phyloP scores from a whole-genome alignment of 805 yeast species.

The Starmerella bacillaris region DNA sequence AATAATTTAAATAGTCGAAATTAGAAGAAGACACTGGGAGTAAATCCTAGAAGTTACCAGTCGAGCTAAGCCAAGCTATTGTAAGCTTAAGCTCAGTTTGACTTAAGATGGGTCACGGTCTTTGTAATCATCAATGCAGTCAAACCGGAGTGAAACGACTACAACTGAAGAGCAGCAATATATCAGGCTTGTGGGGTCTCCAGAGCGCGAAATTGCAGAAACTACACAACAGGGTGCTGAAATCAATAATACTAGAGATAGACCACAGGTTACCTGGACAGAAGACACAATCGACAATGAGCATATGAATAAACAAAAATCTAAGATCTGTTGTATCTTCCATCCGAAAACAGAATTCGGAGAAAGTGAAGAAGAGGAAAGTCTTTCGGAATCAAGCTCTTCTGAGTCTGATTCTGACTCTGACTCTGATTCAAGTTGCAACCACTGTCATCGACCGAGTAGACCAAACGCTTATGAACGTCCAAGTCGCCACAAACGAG shows the following conservation, averaged over 20 bases:
- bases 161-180: too few relatives aligned
- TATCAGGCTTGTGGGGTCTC: conserved; percentile 10
- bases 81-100: too few relatives aligned
- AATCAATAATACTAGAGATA: too few relatives aligned
- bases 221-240: too few relatives aligned
- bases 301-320: conserved; percentile 67
- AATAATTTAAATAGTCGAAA: too few relatives aligned
- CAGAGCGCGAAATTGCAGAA: conserved; percentile 1
- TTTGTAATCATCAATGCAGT: too few relatives aligned
- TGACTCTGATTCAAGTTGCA: conserved; percentile 27
- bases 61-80: too few relatives aligned
- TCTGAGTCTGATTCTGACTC: conserved; percentile 19
- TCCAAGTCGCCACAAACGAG: too few relatives aligned
- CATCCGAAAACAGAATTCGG: conserved; percentile 25
- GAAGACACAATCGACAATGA: conserved; percentile 84
- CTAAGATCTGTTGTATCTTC: conserved; percentile 69
- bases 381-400: conserved; percentile 13
- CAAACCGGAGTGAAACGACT: too few relatives aligned
- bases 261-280: conserved; percentile 59
- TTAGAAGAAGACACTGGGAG: too few relatives aligned
- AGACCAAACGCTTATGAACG: conserved; percentile 75
- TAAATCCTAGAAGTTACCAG: too few relatives aligned
- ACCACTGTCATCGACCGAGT: conserved; percentile 21
- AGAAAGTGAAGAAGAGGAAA: conserved; percentile 22
- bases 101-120: too few relatives aligned